A percentile compares a stretch with the other conserved stretches of the same genome.
Evolutionary conservation across 306 rosid genomes (phyloP).

Genomic region (Fagus crenata): DNA sequence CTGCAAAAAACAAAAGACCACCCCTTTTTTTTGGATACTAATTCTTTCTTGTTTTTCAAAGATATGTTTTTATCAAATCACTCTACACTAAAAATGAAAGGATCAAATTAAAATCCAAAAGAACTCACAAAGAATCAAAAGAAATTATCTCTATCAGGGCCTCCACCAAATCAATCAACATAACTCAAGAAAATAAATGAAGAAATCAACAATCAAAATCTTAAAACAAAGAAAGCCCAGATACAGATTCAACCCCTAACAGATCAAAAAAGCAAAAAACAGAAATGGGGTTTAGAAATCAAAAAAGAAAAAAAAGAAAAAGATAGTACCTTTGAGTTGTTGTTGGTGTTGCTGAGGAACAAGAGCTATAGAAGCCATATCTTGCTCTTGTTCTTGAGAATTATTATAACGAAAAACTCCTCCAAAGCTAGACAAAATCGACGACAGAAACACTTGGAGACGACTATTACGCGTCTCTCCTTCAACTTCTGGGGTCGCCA

Average conservation of each 20-base stretch:
- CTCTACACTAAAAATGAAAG: background rate
- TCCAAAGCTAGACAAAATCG: conserved; percentile 65
- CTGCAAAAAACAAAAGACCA: background rate
- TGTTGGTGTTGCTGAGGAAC: conserved; percentile 27
- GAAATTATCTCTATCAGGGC: background rate
- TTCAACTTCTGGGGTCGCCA: conserved; percentile 56
- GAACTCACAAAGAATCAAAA: background rate
- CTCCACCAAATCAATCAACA: background rate
- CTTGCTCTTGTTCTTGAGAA: conserved; percentile 37
- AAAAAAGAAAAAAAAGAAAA: no score
- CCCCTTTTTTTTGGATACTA: background rate
- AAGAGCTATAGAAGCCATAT: conserved; percentile 58
- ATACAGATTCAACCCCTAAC: background rate
- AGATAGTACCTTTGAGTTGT: conserved; percentile 34
- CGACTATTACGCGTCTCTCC: conserved; percentile 65
- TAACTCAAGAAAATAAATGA: background rate
- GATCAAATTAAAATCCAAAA: background rate
- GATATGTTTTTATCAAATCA: background rate
- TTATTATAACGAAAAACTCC: conserved; percentile 52
- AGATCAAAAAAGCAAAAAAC: background rate
- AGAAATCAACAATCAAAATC: background rate
- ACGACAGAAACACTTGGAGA: conserved; percentile 62
- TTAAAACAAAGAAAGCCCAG: background rate
- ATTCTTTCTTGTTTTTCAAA: background rate
- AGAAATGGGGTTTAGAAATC: no score